Base-by-base conservation (phyloP, 495 filamentous ascomycete genomes). In the Friedmanniomyces endolithicus region DNA sequence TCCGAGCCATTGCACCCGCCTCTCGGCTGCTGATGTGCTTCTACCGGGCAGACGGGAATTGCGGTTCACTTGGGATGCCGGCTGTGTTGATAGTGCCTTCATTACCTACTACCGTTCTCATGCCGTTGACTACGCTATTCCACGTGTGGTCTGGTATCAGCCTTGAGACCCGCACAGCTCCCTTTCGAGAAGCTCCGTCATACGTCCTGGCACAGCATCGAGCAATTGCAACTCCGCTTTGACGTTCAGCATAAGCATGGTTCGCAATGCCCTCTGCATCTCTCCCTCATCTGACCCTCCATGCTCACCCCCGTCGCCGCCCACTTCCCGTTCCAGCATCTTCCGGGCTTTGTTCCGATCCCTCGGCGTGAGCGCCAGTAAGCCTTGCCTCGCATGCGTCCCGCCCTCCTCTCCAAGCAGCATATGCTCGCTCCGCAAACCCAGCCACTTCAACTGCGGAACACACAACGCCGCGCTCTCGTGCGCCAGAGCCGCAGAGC, bases 151-250 rank as follows among this genome's bases (percentile, higher is more conserved):
- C 27, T 9, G 27, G 27, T 31, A 31, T 41, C 37, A 41, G 12
- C 12, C 37, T 14, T 3, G 3, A 47, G 4, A 27, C 20, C 17
- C 12, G 23, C 34, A 6, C 17, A 50, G 47, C 29, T 34, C 25
- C n/a, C 19, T 17, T 86, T 76, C 46, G 50, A 92, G 70, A 86
- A 87, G 90, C 0, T 63, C 52, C 16, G 78, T 76, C 34, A 92
- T 64, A 14, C 81, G 76, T 7, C 69, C 72, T 0, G 75, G 74
- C 24, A 69, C 65, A 19, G 78, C 72, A 55, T 87, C 87, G 50
- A 95, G 71, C 9, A 85, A 74, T 70, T 98, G 87, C 56, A 92
- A 90, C 69, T 98, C 92, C 1, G 84, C 87, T 65, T 98, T 98
- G 49, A 87, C 56, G 61, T 86, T 85, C 49, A 94, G 64, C 72